Base-by-base conservation (phyloP, 257 asterid species). In the Penstemon davidsonii region DNA sequence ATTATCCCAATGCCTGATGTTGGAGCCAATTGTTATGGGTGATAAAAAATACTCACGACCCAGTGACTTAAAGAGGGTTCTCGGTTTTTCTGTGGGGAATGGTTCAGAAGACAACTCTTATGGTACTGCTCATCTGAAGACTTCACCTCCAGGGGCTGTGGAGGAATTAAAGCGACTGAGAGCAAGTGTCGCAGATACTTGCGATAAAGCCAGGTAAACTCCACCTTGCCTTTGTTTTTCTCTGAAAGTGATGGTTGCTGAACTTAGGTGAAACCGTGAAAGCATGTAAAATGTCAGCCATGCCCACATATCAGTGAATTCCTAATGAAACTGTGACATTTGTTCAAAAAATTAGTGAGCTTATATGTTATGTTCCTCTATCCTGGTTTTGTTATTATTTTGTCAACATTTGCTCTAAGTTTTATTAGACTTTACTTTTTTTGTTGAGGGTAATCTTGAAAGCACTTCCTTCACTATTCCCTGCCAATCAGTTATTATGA, bases 91-190 rank as follows among this genome's bases (percentile, higher is more conserved):
- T 60, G 86, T 67, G 57, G 87, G 84, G 45, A 83, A 82, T 76
- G 83, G 79, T 70, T 78, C 82, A 6, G 99, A 91, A 80, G 98
- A 92, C 50, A 86, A 72, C 75, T 57, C 96, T 50, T 78, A 71
- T 62, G 82, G 85, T 73, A 73, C 87, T 80, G 53, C 77, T 73
- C 87, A 88, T 78, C 76, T 80, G 69, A 90, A 86, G 80, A 83
- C 60, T 80, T 82, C 96, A 60, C 79, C 92, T 76, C 87, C 90
- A 8, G 77, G 68, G 60, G 72, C 85, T 45, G 78, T 79, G 70
- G 99, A 91, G 58, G 99, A 88, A 44, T 70, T 94, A 57, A 90
- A 81, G 70, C 85, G 87, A 65, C 40, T 81, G 68, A 79, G 91
- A 76, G 82, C 84, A 51, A 83, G 76, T 55, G 77, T 91, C 70